These are phyloP conservation scores for Phytophthora rubi DNA, from an alignment of 352 stramenopile genomes.

Conservation along the genomic window DNA sequence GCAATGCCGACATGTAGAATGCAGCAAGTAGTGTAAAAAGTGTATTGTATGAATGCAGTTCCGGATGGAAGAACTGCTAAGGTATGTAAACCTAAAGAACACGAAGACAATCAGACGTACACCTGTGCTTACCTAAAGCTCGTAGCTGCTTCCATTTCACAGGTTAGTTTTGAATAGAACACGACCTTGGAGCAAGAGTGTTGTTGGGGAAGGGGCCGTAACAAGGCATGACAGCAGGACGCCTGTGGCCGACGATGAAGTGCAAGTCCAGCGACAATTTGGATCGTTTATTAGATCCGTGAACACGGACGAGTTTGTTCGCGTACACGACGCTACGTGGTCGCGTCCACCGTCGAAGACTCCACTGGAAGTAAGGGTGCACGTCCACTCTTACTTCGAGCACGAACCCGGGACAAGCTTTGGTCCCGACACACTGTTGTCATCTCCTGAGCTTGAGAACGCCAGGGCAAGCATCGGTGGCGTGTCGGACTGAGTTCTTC, in stretches of 20 bases:
- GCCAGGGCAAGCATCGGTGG: conserved; percentile 17
- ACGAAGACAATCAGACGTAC: background rate
- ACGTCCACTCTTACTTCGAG: background rate
- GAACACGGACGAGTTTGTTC: no score
- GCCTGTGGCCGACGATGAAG: background rate
- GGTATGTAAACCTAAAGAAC: conserved; percentile 10
- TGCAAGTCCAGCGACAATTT: background rate
- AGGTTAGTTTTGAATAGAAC: no score
- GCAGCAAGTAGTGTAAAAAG: conserved; percentile 5
- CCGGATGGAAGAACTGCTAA: conserved; percentile 19
- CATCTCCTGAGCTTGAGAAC: conserved; percentile 32
- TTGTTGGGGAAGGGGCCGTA: background rate
- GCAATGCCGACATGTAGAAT: conserved; percentile 4
- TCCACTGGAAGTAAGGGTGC: no score
- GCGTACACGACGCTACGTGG: background rate
- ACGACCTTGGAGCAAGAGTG: background rate
- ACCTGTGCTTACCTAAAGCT: background rate
- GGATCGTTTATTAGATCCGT: background rate
- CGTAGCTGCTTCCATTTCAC: background rate
- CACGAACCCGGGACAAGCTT: background rate
- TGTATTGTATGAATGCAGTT: conserved; percentile 18
- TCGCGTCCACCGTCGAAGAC: no score
- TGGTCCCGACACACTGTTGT: conserved; percentile 7
- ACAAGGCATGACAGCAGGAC: background rate
- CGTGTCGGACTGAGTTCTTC: conserved; percentile 21